A percentile compares a stretch with the other conserved stretches of the same genome.
These are phyloP conservation scores for Fusarium sp. DNA, from an alignment of 2,329 filamentous ascomycete genomes.

Conservation along the genomic window DNA sequence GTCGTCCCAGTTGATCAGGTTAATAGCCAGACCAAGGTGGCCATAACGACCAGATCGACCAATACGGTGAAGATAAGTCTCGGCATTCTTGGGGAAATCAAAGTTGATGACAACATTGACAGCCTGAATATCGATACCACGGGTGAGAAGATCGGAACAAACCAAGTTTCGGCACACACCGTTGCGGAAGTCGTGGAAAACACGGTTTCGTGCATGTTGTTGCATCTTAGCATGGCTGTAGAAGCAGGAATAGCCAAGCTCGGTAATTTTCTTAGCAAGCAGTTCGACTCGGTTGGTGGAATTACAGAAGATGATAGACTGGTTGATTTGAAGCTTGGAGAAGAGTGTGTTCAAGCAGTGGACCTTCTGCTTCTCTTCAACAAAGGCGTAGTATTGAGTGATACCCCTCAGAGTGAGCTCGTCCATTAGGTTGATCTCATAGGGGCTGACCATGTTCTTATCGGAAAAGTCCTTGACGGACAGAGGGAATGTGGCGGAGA, in stretches of 20 bases:
- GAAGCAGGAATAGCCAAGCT: constrained; percentile 98
- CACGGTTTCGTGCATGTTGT: constrained; percentile 95
- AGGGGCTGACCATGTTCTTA: constrained; percentile 95
- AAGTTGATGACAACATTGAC: constrained; percentile 99
- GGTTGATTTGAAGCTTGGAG: constrained; percentile 99
- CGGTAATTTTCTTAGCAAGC: constrained; percentile 98
- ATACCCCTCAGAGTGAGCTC: constrained; percentile 98
- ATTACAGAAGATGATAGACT: constrained; percentile 99
- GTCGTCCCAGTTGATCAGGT: constrained; percentile 99
- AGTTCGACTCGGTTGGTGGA: constrained; percentile 98
- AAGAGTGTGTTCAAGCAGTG: constrained; percentile 99
- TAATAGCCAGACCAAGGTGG: constrained; percentile 96
- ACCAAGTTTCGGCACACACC: constrained; percentile 98
- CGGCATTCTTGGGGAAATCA: constrained; percentile 98
- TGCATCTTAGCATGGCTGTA: constrained; percentile 99
- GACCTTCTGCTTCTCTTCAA: constrained; percentile 99
- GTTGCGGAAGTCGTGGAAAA: constrained; percentile 99
- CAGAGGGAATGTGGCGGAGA: constrained; percentile 96
- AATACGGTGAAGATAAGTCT: constrained; percentile 98
- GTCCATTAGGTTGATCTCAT: constrained; percentile 99
- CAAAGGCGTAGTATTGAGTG: constrained; percentile 99
- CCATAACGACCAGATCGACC: constrained; percentile 97
- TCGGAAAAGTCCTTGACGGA: constrained; percentile 98
- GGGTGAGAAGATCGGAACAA: constrained; percentile 95
- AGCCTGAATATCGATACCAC: constrained; percentile 99